Conservation (phyloP, 768 basidiomycete species). For the Cyclocybe aegerita region DNA sequence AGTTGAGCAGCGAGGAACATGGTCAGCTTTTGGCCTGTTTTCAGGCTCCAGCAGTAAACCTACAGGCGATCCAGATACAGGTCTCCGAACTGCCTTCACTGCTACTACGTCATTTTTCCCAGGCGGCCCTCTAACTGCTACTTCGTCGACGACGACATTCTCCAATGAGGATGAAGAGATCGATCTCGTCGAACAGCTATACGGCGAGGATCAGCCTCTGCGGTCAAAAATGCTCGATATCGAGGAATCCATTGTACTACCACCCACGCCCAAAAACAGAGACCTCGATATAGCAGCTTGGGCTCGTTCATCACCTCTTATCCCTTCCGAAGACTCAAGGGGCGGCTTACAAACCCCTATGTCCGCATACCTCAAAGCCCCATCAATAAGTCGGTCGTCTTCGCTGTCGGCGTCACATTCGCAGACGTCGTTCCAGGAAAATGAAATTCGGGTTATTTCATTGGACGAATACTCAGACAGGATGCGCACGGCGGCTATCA, state of each 20-base stretch:
- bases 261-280: slow-evolving; percentile 81
- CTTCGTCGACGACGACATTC: slow-evolving; percentile 18
- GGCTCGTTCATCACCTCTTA: slow-evolving; percentile 59
- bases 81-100: slow-evolving; percentile 26
- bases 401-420: slow-evolving; percentile 11
- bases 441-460: slow-evolving; percentile 49
- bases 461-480: slow-evolving; percentile 98
- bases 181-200: slow-evolving; percentile 95
- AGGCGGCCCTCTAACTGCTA: slow-evolving; percentile 18
- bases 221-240: slow-evolving; percentile 73
- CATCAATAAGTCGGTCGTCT: slow-evolving; percentile 14
- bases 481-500: slow-evolving; percentile 97
- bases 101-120: slow-evolving; percentile 19
- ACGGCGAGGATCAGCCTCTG: slow-evolving; percentile 75
- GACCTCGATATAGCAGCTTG: slow-evolving; percentile 86
- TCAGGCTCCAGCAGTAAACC: slow-evolving; percentile 20
- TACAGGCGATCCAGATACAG: slow-evolving; percentile 8
- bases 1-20: slow-evolving; percentile 55
- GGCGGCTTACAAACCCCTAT: slow-evolving; percentile 4
- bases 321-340: slow-evolving; percentile 29
- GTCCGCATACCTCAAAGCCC: slow-evolving; percentile 9
- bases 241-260: slow-evolving; percentile 82
- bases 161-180: slow-evolving; percentile 73
- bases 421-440: slow-evolving; percentile 8
- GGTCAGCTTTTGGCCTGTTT: slow-evolving; percentile 40